phyloP scores from a whole-genome alignment of 768 basidiomycete genomes.

The Lentinula raphanica region DNA sequence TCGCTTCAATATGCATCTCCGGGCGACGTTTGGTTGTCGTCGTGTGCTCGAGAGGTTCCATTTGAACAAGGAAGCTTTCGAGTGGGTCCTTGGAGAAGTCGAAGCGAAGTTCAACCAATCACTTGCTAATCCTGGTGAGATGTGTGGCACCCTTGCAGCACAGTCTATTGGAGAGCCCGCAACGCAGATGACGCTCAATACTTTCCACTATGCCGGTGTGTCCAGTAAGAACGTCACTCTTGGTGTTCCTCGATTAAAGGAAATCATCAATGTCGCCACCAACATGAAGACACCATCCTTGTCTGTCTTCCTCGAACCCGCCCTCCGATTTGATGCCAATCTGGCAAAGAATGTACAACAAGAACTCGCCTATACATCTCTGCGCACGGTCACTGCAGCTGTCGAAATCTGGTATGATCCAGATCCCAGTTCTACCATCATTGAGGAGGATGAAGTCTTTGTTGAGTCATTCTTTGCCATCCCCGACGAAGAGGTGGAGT shows the following conservation, averaged over 20 bases:
- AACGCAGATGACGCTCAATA: slow-evolving; percentile 99
- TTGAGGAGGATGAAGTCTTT: slow-evolving; percentile 93
- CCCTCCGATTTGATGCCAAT: slow-evolving; percentile 53
- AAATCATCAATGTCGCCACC: slow-evolving; percentile 98
- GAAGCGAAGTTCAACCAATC: slow-evolving; percentile 96
- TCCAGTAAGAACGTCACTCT: slow-evolving; percentile 99
- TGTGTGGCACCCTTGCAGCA: slow-evolving; percentile 97
- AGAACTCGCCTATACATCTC: slow-evolving; percentile 88
- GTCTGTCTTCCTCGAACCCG: slow-evolving; percentile 81
- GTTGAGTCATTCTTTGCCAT: slow-evolving; percentile 99
- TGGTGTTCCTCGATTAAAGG: slow-evolving; percentile 97
- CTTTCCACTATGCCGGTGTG: slow-evolving; percentile 99
- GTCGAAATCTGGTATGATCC: slow-evolving; percentile 99
- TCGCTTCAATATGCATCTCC: slow-evolving; percentile 90
- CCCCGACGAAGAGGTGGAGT: slow-evolving; percentile 93
- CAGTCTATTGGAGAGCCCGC: slow-evolving; percentile 99
- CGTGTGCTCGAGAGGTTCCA: slow-evolving; percentile 86
- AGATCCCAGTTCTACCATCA: slow-evolving; percentile 84
- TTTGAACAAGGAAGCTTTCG: slow-evolving; percentile 88
- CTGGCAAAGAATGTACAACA: slow-evolving; percentile 88
- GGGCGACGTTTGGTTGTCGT: slow-evolving; percentile 81
- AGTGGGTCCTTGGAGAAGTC: slow-evolving; percentile 96
- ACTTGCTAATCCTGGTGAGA: slow-evolving; percentile 90
- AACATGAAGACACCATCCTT: slow-evolving; percentile 98
- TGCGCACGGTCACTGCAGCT: slow-evolving; percentile 89